A percentile compares a stretch with the other conserved stretches of the same genome.
Conservation (phyloP, 371 early-diverging fungal species). For the Mucor piriformis region DNA sequence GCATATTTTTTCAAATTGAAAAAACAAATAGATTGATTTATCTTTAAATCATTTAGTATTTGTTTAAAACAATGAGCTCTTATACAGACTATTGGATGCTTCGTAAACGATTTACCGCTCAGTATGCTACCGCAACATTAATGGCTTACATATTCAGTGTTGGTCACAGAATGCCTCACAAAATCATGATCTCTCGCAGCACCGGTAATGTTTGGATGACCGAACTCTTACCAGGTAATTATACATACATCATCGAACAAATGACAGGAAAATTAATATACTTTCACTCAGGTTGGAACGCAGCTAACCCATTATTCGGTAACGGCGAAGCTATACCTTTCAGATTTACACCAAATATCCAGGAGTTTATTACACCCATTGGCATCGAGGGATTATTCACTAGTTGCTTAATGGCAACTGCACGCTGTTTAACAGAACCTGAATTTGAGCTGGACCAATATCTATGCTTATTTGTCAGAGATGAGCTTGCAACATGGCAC, state of each 20-base stretch:
- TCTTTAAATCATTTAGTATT: background rate
- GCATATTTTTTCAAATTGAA: background rate
- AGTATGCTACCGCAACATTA: slow-evolving; percentile 87
- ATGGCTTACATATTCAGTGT: slow-evolving; percentile 90
- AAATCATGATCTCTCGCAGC: slow-evolving; percentile 81
- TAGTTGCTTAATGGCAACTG: slow-evolving; percentile 79
- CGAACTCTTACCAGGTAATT: slow-evolving; percentile 73
- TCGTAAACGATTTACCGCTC: slow-evolving; percentile 89
- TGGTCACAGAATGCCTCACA: slow-evolving; percentile 85
- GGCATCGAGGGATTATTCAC: slow-evolving; percentile 94
- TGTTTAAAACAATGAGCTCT: slow-evolving; percentile 60
- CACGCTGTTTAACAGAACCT: slow-evolving; percentile 75
- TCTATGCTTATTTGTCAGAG: slow-evolving; percentile 84
- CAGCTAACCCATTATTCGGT: slow-evolving; percentile 39
- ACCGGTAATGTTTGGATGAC: slow-evolving; percentile 84
- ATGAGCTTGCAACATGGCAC: slow-evolving; percentile 86
- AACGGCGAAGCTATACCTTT: slow-evolving; percentile 90
- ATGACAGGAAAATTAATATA: too few species aligned
- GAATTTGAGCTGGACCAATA: slow-evolving; percentile 86
- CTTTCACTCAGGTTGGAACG: slow-evolving; percentile 43
- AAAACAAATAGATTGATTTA: background rate
- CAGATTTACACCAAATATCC: slow-evolving; percentile 96
- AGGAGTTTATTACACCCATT: slow-evolving; percentile 88
- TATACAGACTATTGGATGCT: slow-evolving; percentile 91
- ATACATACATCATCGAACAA: too few species aligned